Conservation (phyloP, 2,329 filamentous ascomycete genomes). For the Hirsutella rhossiliensis region DNA sequence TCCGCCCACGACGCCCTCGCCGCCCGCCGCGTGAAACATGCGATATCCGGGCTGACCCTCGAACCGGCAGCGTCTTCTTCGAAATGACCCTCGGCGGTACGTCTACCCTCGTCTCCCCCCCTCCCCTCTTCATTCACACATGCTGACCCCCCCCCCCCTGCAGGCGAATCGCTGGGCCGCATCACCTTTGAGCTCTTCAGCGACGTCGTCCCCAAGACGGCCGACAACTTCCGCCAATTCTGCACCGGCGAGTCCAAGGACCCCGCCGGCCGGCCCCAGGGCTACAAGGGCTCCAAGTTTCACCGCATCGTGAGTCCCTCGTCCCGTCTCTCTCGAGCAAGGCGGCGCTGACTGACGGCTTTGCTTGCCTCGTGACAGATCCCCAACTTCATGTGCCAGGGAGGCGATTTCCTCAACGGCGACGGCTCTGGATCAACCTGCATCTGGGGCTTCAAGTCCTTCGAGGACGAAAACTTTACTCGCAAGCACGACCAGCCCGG, state of each 20-base stretch:
- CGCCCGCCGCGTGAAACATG: too few relatives aligned
- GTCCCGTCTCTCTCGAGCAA: background rate
- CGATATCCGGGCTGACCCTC: background rate
- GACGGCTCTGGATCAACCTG: constrained; percentile 81
- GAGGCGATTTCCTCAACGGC: constrained; percentile 88
- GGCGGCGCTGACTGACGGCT: constrained; percentile 3
- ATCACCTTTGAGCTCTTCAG: constrained; percentile 87
- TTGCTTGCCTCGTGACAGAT: constrained; percentile 46
- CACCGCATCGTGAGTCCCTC: constrained; percentile 66
- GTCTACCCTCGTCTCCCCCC: constrained; percentile 16
- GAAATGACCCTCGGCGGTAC: constrained; percentile 69
- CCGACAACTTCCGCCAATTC: constrained; percentile 95
- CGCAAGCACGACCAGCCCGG: constrained; percentile 70
- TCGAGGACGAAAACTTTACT: constrained; percentile 83
- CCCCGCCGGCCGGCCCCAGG: constrained; percentile 63
- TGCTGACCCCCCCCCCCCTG: background rate
- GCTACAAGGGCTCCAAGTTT: constrained; percentile 91
- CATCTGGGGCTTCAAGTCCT: constrained; percentile 77
- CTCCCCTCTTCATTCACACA: background rate
- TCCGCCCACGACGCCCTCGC: background rate
- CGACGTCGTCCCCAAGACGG: constrained; percentile 72
- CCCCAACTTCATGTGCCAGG: constrained; percentile 94
- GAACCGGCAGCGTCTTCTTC: constrained; percentile 50
- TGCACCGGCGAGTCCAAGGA: constrained; percentile 90
- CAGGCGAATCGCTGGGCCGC: constrained; percentile 75